Conservation (phyloP, 768 basidiomycete species). For the Rhizopogon roseolus region DNA sequence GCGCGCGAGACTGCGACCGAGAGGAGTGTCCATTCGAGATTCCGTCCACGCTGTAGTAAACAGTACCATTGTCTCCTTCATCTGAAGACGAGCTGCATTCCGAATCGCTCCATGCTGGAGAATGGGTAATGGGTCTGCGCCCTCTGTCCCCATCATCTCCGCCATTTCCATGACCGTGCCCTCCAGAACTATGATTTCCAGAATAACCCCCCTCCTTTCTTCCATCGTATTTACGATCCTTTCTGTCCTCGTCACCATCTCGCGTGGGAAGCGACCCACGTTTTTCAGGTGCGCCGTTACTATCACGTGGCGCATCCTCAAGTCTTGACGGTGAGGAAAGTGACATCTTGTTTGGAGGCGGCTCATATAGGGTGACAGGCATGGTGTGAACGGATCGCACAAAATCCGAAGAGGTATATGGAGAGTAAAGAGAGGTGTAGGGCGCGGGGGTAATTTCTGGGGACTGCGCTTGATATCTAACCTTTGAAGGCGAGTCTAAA, state of each 20-base stretch:
- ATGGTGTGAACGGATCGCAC: constrained; percentile 39
- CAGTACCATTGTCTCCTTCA: constrained; percentile 35
- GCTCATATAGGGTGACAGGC: constrained; percentile 9
- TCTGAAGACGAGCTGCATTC: constrained; percentile 36
- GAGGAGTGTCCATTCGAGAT: constrained; percentile 22
- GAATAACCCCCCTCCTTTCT: constrained; percentile 11
- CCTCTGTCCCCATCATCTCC: constrained; percentile 37
- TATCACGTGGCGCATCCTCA: constrained; percentile 9
- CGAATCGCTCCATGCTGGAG: constrained; percentile 30
- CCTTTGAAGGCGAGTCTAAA: constrained; percentile 1
- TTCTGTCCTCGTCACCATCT: constrained; percentile 3
- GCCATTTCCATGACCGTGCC: constrained; percentile 29
- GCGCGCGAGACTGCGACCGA: constrained; percentile 16
- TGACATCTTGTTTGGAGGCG: not conserved
- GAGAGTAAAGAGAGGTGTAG: constrained; percentile 15
- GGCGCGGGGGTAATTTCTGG: constrained; percentile 13
- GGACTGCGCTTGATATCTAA: constrained; percentile 7
- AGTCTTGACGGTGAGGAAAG: not conserved
- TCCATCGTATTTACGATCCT: constrained; percentile 7
- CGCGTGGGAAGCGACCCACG: constrained; percentile 8
- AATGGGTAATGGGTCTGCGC: constrained; percentile 21
- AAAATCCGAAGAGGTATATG: constrained; percentile 30
- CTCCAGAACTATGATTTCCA: constrained; percentile 13
- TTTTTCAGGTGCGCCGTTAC: constrained; percentile 17
- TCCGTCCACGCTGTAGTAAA: constrained; percentile 40